Conservation (phyloP, 192 early-diverging fungal genomes). For the Coemansia sp. region DNA sequence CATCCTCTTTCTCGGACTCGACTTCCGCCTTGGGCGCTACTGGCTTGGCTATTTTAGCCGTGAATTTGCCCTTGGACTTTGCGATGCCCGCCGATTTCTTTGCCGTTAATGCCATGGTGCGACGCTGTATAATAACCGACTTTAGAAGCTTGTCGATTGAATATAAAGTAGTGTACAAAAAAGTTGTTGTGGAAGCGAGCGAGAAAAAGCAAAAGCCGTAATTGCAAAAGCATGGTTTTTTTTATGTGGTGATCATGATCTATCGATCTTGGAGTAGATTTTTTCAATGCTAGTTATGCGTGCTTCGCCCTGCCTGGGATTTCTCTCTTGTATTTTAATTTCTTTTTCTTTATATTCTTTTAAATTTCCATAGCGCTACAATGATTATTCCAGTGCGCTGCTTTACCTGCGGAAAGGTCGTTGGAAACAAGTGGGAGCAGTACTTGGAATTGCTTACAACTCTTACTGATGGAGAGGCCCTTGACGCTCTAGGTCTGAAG, state of each 20-base stretch:
- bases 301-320: background rate
- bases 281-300: background rate
- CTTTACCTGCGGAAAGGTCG: constrained; percentile 98
- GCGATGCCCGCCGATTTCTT: background rate
- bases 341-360: background rate
- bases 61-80: constrained; percentile 14
- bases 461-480: constrained; percentile 60
- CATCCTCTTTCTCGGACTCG: constrained; percentile 11
- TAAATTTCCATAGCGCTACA: constrained; percentile 16
- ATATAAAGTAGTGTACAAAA: background rate
- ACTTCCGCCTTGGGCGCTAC: background rate
- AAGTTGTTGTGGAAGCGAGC: background rate
- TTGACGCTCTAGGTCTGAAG: constrained; percentile 72
- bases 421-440: constrained; percentile 96
- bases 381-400: constrained; percentile 99
- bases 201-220: background rate
- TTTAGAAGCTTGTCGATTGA: background rate
- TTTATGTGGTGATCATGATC: background rate
- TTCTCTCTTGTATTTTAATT: constrained; percentile 4
- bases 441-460: constrained; percentile 84
- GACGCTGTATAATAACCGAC: background rate
- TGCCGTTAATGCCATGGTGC: background rate
- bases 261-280: background rate
- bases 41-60: constrained; percentile 2
- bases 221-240: background rate